A percentile compares a stretch with the other conserved stretches of the same genome.
These are phyloP conservation scores for Erigeron philadelphicus DNA, from an alignment of 140 eudicot species.

Conservation along the genomic window DNA sequence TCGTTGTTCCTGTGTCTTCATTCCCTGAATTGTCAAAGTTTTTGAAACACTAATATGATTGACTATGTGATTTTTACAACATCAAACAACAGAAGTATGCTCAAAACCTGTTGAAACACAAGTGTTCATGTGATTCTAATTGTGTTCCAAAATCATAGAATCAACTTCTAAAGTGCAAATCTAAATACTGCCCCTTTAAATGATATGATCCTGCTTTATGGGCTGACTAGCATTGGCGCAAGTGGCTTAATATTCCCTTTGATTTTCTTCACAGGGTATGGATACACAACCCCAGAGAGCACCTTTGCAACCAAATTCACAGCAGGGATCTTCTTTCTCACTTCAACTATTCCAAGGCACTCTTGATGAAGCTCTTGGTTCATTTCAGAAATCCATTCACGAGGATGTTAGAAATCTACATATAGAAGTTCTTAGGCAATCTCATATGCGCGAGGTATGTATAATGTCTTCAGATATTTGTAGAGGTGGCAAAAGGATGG, in stretches of 20 bases:
- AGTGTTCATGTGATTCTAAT: background rate
- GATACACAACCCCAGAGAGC: slow-evolving; percentile 39
- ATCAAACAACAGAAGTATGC: background rate
- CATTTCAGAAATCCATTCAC: slow-evolving; percentile 86
- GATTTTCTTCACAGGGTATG: slow-evolving; percentile 48
- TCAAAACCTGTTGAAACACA: background rate
- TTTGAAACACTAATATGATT: background rate
- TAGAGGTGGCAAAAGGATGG: background rate
- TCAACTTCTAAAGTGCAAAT: background rate
- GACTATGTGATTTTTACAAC: background rate
- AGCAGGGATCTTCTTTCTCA: slow-evolving; percentile 79
- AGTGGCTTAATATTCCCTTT: background rate
- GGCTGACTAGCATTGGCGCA: background rate
- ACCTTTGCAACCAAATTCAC: slow-evolving; percentile 44
- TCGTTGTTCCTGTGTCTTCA: background rate
- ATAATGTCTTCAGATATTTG: background rate
- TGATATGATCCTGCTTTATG: background rate
- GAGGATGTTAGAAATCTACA: slow-evolving; percentile 97
- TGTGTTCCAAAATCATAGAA: background rate
- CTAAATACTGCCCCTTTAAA: background rate
- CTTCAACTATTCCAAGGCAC: slow-evolving; percentile 91
- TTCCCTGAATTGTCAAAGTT: background rate
- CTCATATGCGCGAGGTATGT: slow-evolving; percentile 91
- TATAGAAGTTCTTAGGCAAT: slow-evolving; percentile 84
- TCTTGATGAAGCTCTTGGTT: slow-evolving; percentile 84